These are phyloP conservation scores for Letharia lupina DNA, from an alignment of 495 filamentous ascomycete species.

Conservation along the genomic window DNA sequence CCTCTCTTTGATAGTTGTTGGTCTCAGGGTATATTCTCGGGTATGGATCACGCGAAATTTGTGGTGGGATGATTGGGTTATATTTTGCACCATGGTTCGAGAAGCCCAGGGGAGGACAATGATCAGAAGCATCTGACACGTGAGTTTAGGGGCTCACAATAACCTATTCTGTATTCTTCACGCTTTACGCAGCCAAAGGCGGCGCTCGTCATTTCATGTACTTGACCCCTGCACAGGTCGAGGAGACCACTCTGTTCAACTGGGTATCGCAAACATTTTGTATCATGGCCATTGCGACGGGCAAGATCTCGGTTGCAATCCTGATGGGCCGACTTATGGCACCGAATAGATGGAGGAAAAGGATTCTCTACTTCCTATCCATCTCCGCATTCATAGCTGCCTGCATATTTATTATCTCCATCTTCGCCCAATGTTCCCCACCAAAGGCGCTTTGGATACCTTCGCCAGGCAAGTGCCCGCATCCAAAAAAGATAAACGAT, in stretches of 20 bases:
- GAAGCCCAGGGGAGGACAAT: neutral
- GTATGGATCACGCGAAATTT: constrained; percentile 6
- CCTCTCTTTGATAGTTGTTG: neutral
- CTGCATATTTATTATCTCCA: neutral
- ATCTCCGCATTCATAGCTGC: neutral
- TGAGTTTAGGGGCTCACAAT: neutral
- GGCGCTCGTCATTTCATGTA: constrained; percentile 6
- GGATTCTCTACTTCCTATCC: constrained; percentile 8
- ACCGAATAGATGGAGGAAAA: constrained; percentile 7
- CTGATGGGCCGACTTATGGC: constrained; percentile 5
- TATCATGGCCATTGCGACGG: constrained; percentile 7
- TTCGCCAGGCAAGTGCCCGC: constrained; percentile 3
- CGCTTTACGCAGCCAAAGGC: constrained; percentile 4
- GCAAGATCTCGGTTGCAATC: constrained; percentile 11
- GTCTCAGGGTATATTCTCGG: constrained; percentile 5
- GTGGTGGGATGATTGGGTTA: constrained; percentile 16
- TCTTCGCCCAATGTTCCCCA: constrained; percentile 9
- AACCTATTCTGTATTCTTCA: neutral
- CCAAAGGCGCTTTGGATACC: constrained; percentile 7
- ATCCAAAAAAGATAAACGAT: neutral
- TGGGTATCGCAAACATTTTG: constrained; percentile 8
- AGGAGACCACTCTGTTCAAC: constrained; percentile 2
- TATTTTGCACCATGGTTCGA: constrained; percentile 10
- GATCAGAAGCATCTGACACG: neutral
- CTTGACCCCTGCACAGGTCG: neutral